phyloP scores from a whole-genome alignment of 331 rosid species.

The Quercus lobata region DNA sequence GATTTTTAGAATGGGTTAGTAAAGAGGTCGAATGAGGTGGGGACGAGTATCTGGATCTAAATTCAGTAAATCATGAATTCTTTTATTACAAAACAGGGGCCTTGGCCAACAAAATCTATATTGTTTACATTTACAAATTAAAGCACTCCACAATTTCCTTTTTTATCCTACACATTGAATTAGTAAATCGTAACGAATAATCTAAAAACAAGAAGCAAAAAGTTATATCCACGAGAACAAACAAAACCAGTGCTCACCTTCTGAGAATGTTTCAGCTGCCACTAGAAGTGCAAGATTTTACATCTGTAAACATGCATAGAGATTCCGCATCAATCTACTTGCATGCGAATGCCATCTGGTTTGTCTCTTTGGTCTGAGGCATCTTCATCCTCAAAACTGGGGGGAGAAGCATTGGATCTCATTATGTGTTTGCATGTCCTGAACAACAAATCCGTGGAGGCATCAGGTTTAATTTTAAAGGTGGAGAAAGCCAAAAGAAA shows the following conservation, averaged over 20 bases:
- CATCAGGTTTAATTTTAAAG: neutral
- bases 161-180: neutral
- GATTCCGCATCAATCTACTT: neutral
- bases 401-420: constrained; percentile 36
- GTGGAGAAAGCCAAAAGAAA: neutral
- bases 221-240: neutral
- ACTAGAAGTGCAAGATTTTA: neutral
- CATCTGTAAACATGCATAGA: neutral
- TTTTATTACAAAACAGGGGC: too few relatives aligned
- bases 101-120: too few relatives aligned
- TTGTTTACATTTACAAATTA: too few relatives aligned
- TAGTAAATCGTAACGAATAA: neutral
- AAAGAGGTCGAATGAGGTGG: too few relatives aligned
- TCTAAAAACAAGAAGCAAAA: neutral
- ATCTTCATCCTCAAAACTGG: constrained; percentile 27
- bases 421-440: constrained; percentile 51
- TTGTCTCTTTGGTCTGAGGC: neutral
- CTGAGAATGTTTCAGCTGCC: neutral
- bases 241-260: neutral
- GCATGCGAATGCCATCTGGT: neutral
- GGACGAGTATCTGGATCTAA: too few relatives aligned
- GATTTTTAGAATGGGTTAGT: too few relatives aligned
- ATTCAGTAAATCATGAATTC: too few relatives aligned
- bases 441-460: constrained; percentile 29
- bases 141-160: neutral